phyloP scores from a whole-genome alignment of 2,329 filamentous ascomycete species.

The Stemphylium beticola region DNA sequence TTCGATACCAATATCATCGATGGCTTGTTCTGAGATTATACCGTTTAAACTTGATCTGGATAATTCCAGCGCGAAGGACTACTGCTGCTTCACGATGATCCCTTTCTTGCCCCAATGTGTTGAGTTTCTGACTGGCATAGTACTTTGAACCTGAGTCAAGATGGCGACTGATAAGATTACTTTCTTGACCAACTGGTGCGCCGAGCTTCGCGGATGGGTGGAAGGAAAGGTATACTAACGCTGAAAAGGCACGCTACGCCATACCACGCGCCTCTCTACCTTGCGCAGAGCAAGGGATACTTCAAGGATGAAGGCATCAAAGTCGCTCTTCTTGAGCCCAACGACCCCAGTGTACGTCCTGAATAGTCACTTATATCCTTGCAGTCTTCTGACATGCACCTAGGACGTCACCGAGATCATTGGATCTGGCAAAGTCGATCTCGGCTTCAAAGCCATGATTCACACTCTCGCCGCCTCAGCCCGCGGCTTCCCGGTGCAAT shows the following conservation, averaged over 20 bases:
- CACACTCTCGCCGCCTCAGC: slow-evolving; percentile 81
- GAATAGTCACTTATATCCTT: background rate
- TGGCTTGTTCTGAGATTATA: slow-evolving; percentile 51
- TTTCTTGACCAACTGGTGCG: slow-evolving; percentile 82
- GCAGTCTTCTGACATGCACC: background rate
- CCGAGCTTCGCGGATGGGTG: background rate
- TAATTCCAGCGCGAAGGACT: slow-evolving; percentile 87
- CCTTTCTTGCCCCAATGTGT: slow-evolving; percentile 37
- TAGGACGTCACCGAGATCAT: slow-evolving; percentile 82
- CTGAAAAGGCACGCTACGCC: slow-evolving; percentile 76
- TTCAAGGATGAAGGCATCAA: slow-evolving; percentile 78
- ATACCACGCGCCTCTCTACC: slow-evolving; percentile 79
- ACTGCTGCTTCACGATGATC: slow-evolving; percentile 66
- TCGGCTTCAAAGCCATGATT: slow-evolving; percentile 86
- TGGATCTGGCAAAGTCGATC: slow-evolving; percentile 75
- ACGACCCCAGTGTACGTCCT: slow-evolving; percentile 70
- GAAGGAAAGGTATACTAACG: slow-evolving; percentile 9
- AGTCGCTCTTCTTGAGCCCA: slow-evolving; percentile 77
- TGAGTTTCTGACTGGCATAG: slow-evolving; percentile 32
- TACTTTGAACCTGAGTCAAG: slow-evolving; percentile 57
- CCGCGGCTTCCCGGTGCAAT: slow-evolving; percentile 73
- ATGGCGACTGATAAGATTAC: slow-evolving; percentile 88
- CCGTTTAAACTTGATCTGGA: slow-evolving; percentile 84
- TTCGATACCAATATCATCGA: background rate
- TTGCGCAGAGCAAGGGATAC: slow-evolving; percentile 77